Evolutionary conservation across 2,329 filamentous ascomycete species (phyloP).

Genomic region (Colletotrichum viniferum): DNA sequence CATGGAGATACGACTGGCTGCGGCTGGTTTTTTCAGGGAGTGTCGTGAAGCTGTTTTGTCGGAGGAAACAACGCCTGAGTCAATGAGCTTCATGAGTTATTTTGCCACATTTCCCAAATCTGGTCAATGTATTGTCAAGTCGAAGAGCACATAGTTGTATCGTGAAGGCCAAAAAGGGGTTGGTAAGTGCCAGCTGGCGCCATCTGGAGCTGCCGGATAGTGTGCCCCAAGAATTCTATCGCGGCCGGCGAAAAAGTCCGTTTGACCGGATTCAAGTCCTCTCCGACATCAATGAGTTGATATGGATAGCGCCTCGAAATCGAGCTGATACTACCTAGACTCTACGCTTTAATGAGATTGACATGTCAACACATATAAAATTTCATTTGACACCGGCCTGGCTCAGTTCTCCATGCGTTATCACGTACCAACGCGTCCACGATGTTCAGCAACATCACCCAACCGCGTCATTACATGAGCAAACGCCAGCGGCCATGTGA

Average conservation of each 20-base stretch:
- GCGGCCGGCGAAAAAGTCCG: neutral
- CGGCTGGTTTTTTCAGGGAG: slow-evolving; percentile 55
- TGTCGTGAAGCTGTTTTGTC: slow-evolving; percentile 38
- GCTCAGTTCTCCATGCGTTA: neutral
- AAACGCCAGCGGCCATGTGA: slow-evolving; percentile 44
- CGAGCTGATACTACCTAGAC: neutral
- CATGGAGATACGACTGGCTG: slow-evolving; percentile 58
- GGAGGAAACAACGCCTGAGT: neutral
- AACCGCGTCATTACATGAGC: slow-evolving; percentile 24
- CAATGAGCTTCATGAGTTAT: neutral
- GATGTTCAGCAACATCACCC: neutral
- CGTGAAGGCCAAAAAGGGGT: neutral
- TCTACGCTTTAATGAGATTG: neutral
- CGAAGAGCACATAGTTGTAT: neutral
- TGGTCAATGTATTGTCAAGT: neutral
- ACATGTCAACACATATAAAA: neutral
- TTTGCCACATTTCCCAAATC: neutral
- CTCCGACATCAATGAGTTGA: neutral
- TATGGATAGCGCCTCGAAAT: neutral
- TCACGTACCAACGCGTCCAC: neutral
- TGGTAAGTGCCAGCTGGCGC: neutral
- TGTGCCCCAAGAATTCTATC: neutral
- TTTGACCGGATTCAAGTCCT: neutral
- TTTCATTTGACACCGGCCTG: neutral
- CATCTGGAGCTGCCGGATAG: neutral